These are phyloP conservation scores for Papiliotrema fonsecae DNA, from an alignment of 1,284 basidiomycete species.

Conservation along the genomic window DNA sequence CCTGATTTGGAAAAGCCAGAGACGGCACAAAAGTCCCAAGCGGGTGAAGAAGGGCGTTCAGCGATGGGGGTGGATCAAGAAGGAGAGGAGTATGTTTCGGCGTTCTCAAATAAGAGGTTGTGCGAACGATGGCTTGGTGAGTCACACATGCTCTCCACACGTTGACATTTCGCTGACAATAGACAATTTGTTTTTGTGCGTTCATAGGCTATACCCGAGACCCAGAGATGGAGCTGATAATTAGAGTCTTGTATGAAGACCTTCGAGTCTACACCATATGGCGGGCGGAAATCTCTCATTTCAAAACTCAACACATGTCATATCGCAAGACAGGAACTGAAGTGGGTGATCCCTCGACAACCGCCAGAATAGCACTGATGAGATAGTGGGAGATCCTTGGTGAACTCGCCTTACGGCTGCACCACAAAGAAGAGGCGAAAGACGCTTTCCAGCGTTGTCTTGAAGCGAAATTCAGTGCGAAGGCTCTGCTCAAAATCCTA, in stretches of 20 bases:
- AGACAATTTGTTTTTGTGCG: constrained; percentile 85
- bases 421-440: constrained; percentile 96
- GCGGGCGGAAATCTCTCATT: constrained; percentile 97
- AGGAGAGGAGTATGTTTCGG: constrained; percentile 57
- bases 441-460: constrained; percentile 95
- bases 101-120: constrained; percentile 92
- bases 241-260: constrained; percentile 85
- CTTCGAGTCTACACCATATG: constrained; percentile 99
- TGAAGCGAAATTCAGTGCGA: constrained; percentile 80
- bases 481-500: constrained; percentile 86
- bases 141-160: not conserved
- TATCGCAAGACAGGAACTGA: constrained; percentile 95
- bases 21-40: constrained; percentile 39
- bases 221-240: constrained; percentile 5
- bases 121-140: constrained; percentile 89
- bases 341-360: constrained; percentile 19
- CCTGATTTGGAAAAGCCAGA: constrained; percentile 46
- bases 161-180: constrained; percentile 5
- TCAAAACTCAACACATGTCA: constrained; percentile 91
- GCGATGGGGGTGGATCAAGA: constrained; percentile 47
- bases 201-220: not conserved
- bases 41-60: constrained; percentile 27
- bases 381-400: constrained; percentile 99
- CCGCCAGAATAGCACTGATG: no score
- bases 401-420: constrained; percentile 82